A percentile compares a stretch with the other conserved stretches of the same genome.
Conservation (phyloP, 306 rosid species). For the Fagus crenata region DNA sequence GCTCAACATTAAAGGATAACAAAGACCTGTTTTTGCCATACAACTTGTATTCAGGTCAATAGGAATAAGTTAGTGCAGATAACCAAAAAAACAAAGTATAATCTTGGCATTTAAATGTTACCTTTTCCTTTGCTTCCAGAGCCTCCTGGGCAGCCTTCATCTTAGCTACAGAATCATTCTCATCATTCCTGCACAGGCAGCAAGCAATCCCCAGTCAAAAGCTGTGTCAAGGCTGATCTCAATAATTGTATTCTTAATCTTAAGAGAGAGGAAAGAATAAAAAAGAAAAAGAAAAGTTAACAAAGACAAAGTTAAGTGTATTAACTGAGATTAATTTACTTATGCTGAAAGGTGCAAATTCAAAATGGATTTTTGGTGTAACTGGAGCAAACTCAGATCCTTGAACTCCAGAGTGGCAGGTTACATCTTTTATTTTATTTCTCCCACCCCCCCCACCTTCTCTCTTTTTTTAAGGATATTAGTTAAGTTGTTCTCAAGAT, state of each 20-base stretch:
- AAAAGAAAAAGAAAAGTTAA: constrained; percentile 8
- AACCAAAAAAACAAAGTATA: background rate
- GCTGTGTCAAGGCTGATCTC: constrained; percentile 29
- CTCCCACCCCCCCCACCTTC: no score
- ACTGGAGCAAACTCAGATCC: background rate
- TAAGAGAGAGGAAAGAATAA: constrained; percentile 5
- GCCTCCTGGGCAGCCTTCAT: constrained; percentile 94
- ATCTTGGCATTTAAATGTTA: constrained; percentile 26
- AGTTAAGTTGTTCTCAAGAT: background rate
- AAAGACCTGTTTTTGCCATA: background rate
- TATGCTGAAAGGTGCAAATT: background rate
- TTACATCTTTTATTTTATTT: background rate
- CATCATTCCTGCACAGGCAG: constrained; percentile 70
- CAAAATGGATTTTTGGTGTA: background rate
- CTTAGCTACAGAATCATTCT: constrained; percentile 63
- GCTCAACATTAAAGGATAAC: background rate
- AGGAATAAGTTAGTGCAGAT: background rate
- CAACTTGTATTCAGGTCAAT: background rate
- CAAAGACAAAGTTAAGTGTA: constrained; percentile 15
- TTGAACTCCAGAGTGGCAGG: background rate
- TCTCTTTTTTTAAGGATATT: background rate
- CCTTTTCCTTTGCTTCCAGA: constrained; percentile 79
- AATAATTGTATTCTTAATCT: constrained; percentile 4
- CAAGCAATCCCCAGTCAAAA: constrained; percentile 38
- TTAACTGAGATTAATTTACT: background rate